These are phyloP conservation scores for Parmelia sp. DNA, from an alignment of 495 filamentous ascomycete genomes.

Conservation along the genomic window DNA sequence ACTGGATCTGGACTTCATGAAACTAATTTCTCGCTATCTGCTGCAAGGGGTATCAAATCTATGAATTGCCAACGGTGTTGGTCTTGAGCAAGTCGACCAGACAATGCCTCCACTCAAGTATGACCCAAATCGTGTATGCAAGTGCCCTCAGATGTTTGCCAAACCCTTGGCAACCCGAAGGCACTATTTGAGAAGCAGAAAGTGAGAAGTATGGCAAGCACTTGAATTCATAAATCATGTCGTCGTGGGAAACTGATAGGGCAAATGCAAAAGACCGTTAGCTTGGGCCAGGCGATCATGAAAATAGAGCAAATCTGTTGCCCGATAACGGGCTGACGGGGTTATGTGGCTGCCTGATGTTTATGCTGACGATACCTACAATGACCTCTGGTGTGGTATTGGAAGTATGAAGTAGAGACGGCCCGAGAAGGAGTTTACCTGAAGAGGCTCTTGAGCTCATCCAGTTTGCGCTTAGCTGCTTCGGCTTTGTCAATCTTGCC, in stretches of 20 bases:
- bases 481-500: slow-evolving; percentile 66
- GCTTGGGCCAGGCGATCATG: background rate
- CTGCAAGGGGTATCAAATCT: slow-evolving; percentile 8
- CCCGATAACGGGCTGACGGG: background rate
- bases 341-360: background rate
- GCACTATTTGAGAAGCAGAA: background rate
- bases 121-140: background rate
- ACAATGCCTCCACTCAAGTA: background rate
- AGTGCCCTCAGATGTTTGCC: background rate
- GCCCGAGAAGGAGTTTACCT: slow-evolving; percentile 39
- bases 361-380: background rate
- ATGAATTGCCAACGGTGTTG: background rate
- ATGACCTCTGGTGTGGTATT: background rate
- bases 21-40: background rate
- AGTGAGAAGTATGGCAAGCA: background rate
- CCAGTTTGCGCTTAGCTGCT: slow-evolving; percentile 65
- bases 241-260: background rate
- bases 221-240: background rate
- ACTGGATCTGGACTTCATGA: slow-evolving; percentile 3
- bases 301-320: background rate
- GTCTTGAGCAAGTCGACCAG: background rate
- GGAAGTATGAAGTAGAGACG: background rate
- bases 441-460: slow-evolving; percentile 78
- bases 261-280: background rate
- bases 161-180: background rate